These are phyloP conservation scores for Suhomyces canberraensis DNA, from an alignment of 805 yeast species.

Conservation along the genomic window DNA sequence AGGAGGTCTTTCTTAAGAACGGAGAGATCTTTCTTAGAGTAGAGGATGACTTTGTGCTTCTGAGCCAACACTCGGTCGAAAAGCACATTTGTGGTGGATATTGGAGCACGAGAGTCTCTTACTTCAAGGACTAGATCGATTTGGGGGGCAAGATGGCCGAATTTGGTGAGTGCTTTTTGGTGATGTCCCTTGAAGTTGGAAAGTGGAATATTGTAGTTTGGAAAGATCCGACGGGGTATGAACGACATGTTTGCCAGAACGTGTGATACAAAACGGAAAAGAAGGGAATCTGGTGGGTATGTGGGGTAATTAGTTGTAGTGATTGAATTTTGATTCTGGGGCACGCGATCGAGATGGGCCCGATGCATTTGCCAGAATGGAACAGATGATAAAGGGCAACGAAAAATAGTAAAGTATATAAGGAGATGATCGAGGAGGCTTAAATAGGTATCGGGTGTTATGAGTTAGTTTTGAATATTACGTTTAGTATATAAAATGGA, in stretches of 20 bases:
- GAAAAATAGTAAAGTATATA: too few relatives aligned
- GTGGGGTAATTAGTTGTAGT: neutral
- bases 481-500: too few relatives aligned
- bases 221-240: conserved; percentile 69
- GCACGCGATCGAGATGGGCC: too few relatives aligned
- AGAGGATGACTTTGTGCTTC: conserved; percentile 59
- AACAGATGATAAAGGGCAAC: too few relatives aligned
- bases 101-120: conserved; percentile 86
- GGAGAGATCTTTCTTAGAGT: conserved; percentile 72
- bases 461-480: too few relatives aligned
- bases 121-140: conserved; percentile 80
- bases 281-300: too few relatives aligned
- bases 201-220: conserved; percentile 62
- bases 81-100: conserved; percentile 77
- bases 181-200: conserved; percentile 93
- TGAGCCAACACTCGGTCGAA: conserved; percentile 62
- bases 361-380: too few relatives aligned
- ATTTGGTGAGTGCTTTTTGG: conserved; percentile 65
- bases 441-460: too few relatives aligned
- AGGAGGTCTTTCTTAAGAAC: conserved; percentile 35
- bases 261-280: too few relatives aligned
- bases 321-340: too few relatives aligned
- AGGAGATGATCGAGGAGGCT: too few relatives aligned
- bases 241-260: conserved; percentile 49
- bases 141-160: conserved; percentile 71